Conservation (phyloP, 106 monocot species). For the Gastrodia elata region DNA sequence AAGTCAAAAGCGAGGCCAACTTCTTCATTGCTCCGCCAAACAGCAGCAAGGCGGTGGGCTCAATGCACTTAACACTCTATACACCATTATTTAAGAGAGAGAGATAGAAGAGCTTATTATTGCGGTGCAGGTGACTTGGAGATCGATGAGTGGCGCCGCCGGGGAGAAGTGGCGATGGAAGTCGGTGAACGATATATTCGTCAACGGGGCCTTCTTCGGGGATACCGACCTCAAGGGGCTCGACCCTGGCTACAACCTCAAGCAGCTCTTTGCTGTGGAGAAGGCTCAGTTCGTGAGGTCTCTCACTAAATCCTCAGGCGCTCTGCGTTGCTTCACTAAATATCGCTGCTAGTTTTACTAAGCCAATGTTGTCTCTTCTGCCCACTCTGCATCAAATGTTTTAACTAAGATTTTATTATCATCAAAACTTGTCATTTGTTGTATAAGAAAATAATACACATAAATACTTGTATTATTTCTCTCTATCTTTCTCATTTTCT, state of each 20-base stretch:
- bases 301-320: slow-evolving; percentile 51
- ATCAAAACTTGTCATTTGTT: no score
- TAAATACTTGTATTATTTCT: no score
- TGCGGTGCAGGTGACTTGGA: slow-evolving; percentile 32
- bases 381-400: no score
- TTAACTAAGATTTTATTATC: no score
- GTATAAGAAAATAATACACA: no score
- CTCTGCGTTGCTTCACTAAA: slow-evolving; percentile 33
- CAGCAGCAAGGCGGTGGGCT: slow-evolving; percentile 36
- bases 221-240: slow-evolving; percentile 14
- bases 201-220: slow-evolving; percentile 59
- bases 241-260: slow-evolving; percentile 27
- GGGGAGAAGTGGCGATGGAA: slow-evolving; percentile 33
- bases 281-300: slow-evolving; percentile 14
- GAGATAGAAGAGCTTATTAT: no score
- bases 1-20: slow-evolving; percentile 60
- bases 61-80: neutral
- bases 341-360: slow-evolving; percentile 46
- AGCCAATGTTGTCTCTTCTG: no score
- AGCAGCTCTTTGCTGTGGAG: slow-evolving; percentile 34
- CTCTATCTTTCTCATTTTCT: no score
- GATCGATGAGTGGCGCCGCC: slow-evolving; percentile 1
- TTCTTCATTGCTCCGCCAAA: slow-evolving; percentile 34
- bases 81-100: no score
- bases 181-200: slow-evolving; percentile 53